These are phyloP conservation scores for Chondrostereum purpureum DNA, from an alignment of 1,284 basidiomycete genomes.

Conservation along the genomic window DNA sequence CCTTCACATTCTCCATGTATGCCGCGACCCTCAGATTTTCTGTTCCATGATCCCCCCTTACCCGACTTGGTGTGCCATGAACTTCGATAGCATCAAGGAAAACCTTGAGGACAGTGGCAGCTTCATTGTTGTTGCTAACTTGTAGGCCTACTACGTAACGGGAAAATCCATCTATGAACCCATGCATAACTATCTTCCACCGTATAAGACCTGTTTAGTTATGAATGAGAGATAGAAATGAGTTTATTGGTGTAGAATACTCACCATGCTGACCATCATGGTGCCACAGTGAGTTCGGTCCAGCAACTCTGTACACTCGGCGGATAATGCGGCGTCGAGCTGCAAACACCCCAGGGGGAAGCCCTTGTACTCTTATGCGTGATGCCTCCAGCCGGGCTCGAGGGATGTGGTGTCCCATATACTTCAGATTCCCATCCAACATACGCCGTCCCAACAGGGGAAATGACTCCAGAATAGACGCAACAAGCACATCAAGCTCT, in stretches of 20 bases:
- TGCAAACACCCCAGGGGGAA: constrained; percentile 4
- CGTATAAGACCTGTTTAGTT: constrained; percentile 22
- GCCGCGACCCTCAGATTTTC: constrained; percentile 26
- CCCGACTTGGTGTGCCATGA: constrained; percentile 20
- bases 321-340: constrained; percentile 9
- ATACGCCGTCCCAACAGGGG: constrained; percentile 22
- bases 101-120: constrained; percentile 21
- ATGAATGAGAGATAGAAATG: neutral
- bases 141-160: constrained; percentile 19
- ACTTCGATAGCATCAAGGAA: constrained; percentile 16
- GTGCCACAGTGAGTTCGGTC: constrained; percentile 23
- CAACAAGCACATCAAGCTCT: constrained; percentile 21
- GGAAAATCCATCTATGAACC: constrained; percentile 25
- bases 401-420: constrained; percentile 21
- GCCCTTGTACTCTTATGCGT: constrained; percentile 15
- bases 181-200: constrained; percentile 26
- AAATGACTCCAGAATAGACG: constrained; percentile 18
- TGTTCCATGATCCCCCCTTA: constrained; percentile 26
- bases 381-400: constrained; percentile 17
- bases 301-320: constrained; percentile 21
- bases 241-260: constrained; percentile 4
- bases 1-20: constrained; percentile 19
- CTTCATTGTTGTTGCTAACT: constrained; percentile 23
- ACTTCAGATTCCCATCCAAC: constrained; percentile 22
- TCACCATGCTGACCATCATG: constrained; percentile 29